Conservation (phyloP, 1,284 basidiomycete genomes). For the Rhizoctonia solani region DNA sequence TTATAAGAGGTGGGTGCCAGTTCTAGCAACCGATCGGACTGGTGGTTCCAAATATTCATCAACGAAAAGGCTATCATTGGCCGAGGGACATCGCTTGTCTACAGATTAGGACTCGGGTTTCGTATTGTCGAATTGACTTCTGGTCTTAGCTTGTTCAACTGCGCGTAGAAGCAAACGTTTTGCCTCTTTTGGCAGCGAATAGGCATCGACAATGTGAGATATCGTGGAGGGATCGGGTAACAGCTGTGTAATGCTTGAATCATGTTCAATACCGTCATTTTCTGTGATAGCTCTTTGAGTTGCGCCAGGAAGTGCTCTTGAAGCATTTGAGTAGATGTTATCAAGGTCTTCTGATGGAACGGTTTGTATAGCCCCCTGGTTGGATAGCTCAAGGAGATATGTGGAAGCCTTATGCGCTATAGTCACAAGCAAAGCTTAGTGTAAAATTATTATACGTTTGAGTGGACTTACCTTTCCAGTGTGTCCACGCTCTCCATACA, state of each 20-base stretch:
- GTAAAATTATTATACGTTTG: not conserved
- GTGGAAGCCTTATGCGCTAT: constrained; percentile 72
- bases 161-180: constrained; percentile 37
- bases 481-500: constrained; percentile 79
- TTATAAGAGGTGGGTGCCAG: too few species aligned
- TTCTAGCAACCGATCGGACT: too few species aligned
- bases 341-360: constrained; percentile 60
- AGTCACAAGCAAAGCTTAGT: constrained; percentile 10
- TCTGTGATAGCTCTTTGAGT: not conserved
- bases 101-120: not conserved
- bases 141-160: constrained; percentile 38
- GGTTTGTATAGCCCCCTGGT: constrained; percentile 59
- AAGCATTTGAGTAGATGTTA: constrained; percentile 55
- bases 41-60: not conserved
- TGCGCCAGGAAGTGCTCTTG: constrained; percentile 39
- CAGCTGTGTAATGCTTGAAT: constrained; percentile 23
- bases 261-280: not conserved
- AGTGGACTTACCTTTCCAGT: constrained; percentile 63
- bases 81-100: too few species aligned
- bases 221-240: constrained; percentile 20
- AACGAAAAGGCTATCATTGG: too few species aligned
- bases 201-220: constrained; percentile 22
- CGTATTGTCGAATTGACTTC: constrained; percentile 6
- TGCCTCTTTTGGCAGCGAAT: constrained; percentile 28
- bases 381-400: constrained; percentile 64